Percentiles rank a stretch among this genome's conserved stretches.
Evolutionary conservation across 495 filamentous ascomycete genomes (phyloP).

Genomic region (Daldinia bambusicola): DNA sequence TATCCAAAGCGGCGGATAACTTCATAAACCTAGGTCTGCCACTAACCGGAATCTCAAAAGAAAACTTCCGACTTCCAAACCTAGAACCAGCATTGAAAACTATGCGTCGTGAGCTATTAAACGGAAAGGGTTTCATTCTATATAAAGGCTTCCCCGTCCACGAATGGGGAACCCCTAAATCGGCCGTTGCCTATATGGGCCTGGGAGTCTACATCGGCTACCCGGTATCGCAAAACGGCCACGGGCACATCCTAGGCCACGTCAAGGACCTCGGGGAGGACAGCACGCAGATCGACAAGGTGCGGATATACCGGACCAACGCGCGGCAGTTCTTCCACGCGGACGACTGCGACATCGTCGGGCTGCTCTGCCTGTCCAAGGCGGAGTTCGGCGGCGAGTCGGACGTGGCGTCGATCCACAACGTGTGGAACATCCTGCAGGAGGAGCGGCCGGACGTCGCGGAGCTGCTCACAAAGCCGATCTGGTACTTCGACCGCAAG

Average conservation of each 20-base stretch:
- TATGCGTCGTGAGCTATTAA: constrained; percentile 75
- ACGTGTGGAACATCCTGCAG: constrained; percentile 84
- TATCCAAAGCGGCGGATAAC: constrained; percentile 71
- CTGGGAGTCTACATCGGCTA: constrained; percentile 88
- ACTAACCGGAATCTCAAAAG: constrained; percentile 79
- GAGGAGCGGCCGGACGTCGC: constrained; percentile 80
- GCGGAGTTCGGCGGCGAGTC: constrained; percentile 86
- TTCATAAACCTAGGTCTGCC: constrained; percentile 71
- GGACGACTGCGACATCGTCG: constrained; percentile 85
- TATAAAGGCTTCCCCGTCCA: constrained; percentile 84
- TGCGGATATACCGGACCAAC: constrained; percentile 89
- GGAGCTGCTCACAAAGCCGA: constrained; percentile 74
- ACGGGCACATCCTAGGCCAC: constrained; percentile 89
- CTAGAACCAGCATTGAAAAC: constrained; percentile 64
- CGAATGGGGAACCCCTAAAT: constrained; percentile 82
- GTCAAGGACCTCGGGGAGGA: constrained; percentile 92
- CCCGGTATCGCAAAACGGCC: constrained; percentile 84
- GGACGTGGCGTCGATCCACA: constrained; percentile 81
- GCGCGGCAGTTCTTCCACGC: constrained; percentile 84
- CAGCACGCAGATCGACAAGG: constrained; percentile 78
- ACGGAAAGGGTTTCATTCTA: constrained; percentile 90
- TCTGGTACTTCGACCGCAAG: constrained; percentile 96
- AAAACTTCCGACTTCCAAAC: constrained; percentile 72
- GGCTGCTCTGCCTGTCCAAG: constrained; percentile 81
- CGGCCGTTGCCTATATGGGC: constrained; percentile 88